These are phyloP conservation scores for Colletotrichum cordylinicola DNA, from an alignment of 2,329 filamentous ascomycete species.

Conservation along the genomic window DNA sequence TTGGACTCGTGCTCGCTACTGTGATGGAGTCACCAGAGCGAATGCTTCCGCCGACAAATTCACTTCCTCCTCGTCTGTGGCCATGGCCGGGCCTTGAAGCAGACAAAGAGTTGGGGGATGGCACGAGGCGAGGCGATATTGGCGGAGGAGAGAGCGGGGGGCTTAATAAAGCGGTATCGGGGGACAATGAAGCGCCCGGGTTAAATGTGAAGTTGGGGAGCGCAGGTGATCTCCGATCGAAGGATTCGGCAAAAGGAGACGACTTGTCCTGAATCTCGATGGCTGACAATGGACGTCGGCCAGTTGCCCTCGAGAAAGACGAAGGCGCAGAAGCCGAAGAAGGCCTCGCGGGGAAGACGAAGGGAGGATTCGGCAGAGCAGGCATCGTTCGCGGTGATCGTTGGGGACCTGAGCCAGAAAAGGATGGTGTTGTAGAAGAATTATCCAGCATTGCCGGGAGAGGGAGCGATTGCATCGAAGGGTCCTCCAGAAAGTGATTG, in stretches of 20 bases:
- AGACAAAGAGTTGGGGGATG: slow-evolving; percentile 58
- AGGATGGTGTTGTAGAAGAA: slow-evolving; percentile 26
- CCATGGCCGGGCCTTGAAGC: slow-evolving; percentile 62
- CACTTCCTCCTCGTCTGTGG: slow-evolving; percentile 82
- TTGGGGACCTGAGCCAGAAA: slow-evolving; percentile 34
- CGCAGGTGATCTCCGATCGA: slow-evolving; percentile 39
- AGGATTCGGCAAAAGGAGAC: slow-evolving; percentile 31
- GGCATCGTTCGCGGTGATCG: slow-evolving; percentile 39
- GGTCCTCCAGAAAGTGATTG: slow-evolving; percentile 9
- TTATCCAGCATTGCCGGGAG: slow-evolving; percentile 33
- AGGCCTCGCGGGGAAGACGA: slow-evolving; percentile 64
- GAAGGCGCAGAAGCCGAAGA: slow-evolving; percentile 53
- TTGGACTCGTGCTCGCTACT: slow-evolving; percentile 72
- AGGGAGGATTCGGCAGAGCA: slow-evolving; percentile 67
- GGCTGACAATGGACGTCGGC: slow-evolving; percentile 58
- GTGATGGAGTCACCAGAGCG: slow-evolving; percentile 63
- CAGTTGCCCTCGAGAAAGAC: slow-evolving; percentile 52
- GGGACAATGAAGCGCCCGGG: slow-evolving; percentile 45
- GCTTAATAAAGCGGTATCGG: slow-evolving; percentile 50
- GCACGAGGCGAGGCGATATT: slow-evolving; percentile 48
- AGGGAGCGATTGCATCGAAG: slow-evolving; percentile 28
- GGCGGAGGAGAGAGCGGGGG: slow-evolving; percentile 59
- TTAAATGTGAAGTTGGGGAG: slow-evolving; percentile 64
- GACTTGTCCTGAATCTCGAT: slow-evolving; percentile 49
- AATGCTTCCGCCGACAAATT: slow-evolving; percentile 81